Evolutionary conservation across 2,329 filamentous ascomycete species (phyloP), one percentile per base, ranked within the genome.

Genomic region (Paraconiothyrium sp.): DNA sequence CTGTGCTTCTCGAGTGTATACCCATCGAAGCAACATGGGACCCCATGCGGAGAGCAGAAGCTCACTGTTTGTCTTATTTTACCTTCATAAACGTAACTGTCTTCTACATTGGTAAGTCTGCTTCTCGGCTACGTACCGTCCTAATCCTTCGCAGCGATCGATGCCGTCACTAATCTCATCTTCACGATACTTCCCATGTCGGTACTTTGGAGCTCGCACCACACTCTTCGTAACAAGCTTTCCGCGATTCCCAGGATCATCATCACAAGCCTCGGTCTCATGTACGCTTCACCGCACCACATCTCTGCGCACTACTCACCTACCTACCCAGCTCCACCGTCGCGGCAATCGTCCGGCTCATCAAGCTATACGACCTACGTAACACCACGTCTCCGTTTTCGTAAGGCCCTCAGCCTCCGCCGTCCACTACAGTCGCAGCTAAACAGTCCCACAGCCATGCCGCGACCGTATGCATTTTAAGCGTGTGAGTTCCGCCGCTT

Each of bases 11-110:
- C 64, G 76, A 80, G 44, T 85, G 83, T 60, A 63, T 77, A 16
- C 82, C 83, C 1, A 72, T 84, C n/a, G 61, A 68, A 4, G 81
- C 81, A 5, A 73, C 75, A 4, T 85, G 84, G 84, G 72, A 83
- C 58, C 39, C 52, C 30, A 51, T 39, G 6, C 52, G 34, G 32
- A 48, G 34, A 11, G n/a, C 43, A 20, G 14, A 37, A 35, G 58
- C 59, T 34, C 57, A 46, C 10, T 68, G 67, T 48, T 67, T 70
- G 56, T 63, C 50, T 75, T 79, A 3, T 75, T 72, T n/a, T 80
- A 78, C 76, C 1, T 83, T 79, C 60, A 76, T 69, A n/a, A 72
- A 73, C n/a, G 77, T 84, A 43, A 80, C 78, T n/a, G 63, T 84
- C 39, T 78, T 79, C 59, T 82, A 84, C 69, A 81, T 78, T 64